phyloP scores from a whole-genome alignment of 2,329 filamentous ascomycete species.

The Lomentospora prolificans region DNA sequence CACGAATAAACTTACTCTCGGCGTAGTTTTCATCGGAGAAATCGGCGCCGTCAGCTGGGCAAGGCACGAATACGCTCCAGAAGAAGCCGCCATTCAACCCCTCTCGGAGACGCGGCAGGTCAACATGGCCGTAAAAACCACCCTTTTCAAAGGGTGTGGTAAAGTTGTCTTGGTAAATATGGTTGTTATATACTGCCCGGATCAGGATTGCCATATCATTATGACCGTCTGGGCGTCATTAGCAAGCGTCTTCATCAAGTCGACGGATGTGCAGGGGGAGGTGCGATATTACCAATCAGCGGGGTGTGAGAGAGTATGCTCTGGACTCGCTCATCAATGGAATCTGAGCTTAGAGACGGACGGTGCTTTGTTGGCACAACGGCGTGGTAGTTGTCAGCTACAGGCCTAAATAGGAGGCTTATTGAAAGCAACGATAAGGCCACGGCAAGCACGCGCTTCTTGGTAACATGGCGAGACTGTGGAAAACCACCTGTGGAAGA shows the following conservation, averaged over 20 bases:
- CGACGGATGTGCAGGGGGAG: neutral
- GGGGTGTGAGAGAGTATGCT: constrained; percentile 35
- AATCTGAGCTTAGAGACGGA: constrained; percentile 18
- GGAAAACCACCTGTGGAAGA: neutral
- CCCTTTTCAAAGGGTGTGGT: constrained; percentile 64
- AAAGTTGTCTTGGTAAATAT: constrained; percentile 68
- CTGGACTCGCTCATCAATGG: constrained; percentile 35
- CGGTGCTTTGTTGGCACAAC: constrained; percentile 13
- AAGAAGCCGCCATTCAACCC: constrained; percentile 79
- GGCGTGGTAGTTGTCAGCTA: constrained; percentile 15
- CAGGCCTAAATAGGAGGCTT: constrained; percentile 18
- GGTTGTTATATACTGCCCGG: constrained; percentile 58
- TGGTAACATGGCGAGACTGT: constrained; percentile 8
- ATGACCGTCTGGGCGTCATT: constrained; percentile 59
- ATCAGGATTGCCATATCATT: constrained; percentile 76
- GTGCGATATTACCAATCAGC: constrained; percentile 33
- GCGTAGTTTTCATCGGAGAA: constrained; percentile 66
- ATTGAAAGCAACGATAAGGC: constrained; percentile 19
- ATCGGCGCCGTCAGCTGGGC: constrained; percentile 61
- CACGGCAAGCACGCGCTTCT: constrained; percentile 15
- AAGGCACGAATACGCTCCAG: constrained; percentile 79
- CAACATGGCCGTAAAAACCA: constrained; percentile 60
- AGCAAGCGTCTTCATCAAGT: neutral
- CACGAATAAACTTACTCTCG: constrained; percentile 36
- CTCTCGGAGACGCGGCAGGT: constrained; percentile 62